Base-by-base conservation (phyloP, 345 rosid species). In the Excoecaria agallocha region DNA sequence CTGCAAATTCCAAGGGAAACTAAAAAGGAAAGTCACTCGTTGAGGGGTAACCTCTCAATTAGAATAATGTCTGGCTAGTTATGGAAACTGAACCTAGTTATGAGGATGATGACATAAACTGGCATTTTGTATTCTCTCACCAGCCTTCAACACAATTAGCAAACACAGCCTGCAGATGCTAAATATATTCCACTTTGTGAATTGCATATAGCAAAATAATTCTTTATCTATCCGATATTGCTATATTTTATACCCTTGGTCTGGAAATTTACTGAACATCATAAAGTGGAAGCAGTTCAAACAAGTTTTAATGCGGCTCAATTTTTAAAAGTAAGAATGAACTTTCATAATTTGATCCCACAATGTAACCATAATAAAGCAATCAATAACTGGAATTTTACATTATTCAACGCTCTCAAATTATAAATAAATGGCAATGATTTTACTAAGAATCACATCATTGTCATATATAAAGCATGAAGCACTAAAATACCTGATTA, bases 401-500 rank as follows among this genome's bases (percentile, higher is more conserved):
- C 10, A 24, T 24, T 22, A 59, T 59, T 38, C 38, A 59, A 24
- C 35, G 22, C 17, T 46, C 22, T 16, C 66, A 15, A 1, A 13
- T 37, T 17, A 62, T 3, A 39, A 9, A 13, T 12, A 19, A 15
- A 43, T 24, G 46, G 43, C 35, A n/a, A 45, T 45, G 25, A 55
- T 37, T 52, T 45, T 30, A 69, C 17, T 19, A 25, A 25, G 50
- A 11, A 41, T n/a, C 16, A 59, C 1, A 30, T 9, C 22, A 8
- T 58, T 48, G 0, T 7, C 20, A 71, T 30, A 48, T 20, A 49
- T 43, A n/a, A 45, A 1, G 25, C 19, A 58, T 10, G 69, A 39
- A 74, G 48, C 57, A 51, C 41, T 3, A 75, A 1, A 52, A 30
- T 84, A 94, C 99, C 99, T 95, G 99, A 85, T 95, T 95, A 76